Evolutionary conservation across 2,329 filamentous ascomycete genomes (phyloP), one percentile per base, ranked within the genome.

Genomic region (Xenosphaeropsis pyriputrescens): DNA sequence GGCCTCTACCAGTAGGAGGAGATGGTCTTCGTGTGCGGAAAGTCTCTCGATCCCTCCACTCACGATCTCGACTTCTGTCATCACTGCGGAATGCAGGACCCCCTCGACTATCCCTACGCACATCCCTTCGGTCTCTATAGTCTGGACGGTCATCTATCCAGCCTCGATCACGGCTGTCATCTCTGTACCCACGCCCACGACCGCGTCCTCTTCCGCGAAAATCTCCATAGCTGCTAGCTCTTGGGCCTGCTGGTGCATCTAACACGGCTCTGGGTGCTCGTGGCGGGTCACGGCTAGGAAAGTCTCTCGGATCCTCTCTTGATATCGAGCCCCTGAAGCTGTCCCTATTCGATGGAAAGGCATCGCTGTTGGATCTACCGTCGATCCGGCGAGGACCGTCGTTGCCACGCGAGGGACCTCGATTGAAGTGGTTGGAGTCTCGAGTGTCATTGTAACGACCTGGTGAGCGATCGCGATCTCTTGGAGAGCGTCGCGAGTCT

Each of bases 221-320:
- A 37, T 85, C 81, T 2, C 63, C 62, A 51, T 79, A 83, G 7
- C 72, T 75, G 40, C 76, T 69, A 32, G 79, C 79, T 40, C 82
- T 70, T 12, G 76, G 79, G 19, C 75, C 76, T 45, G 69, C 72
- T 19, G 72, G 61, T 43, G 89, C 44, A 40, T 54, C 83, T 42
- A 81, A 70, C 40, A 86, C 63, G 4, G 82, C 84, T 57, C 88
- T 85, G 9, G 86, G 85, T 0, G 83, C 86, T 39, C 85, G 72
- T 3, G 86, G 86, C 2, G 83, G 79, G 45, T 93, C 84, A 46
- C 79, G 70, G 11, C 69, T 65, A 55, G 54, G 68, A 45, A 47
- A 53, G 30, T 56, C 52, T 44, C 52, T 39, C 18, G 46, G 44
- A 33, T 45, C 42, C 22, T 56, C 53, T 38, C 50, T 47, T 32